Percentiles rank a stretch among this genome's conserved stretches.
Conservation (phyloP, 2,329 filamentous ascomycete genomes). For the Colletotrichum paranaense region DNA sequence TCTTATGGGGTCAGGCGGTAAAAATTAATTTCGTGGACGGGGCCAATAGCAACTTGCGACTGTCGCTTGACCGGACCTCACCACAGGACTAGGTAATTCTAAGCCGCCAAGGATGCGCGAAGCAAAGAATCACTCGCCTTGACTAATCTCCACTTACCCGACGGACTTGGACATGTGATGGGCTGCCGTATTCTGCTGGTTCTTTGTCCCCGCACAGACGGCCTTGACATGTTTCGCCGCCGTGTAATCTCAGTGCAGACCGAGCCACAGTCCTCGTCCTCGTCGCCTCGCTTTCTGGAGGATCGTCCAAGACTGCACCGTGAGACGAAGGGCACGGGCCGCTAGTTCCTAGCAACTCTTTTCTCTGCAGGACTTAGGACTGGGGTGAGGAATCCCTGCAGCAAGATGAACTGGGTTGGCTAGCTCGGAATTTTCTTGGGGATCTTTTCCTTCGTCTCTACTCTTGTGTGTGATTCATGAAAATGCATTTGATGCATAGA, state of each 20-base stretch:
- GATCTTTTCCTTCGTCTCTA: neutral
- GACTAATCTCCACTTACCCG: slow-evolving; percentile 13
- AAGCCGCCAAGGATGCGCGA: neutral
- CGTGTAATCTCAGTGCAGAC: slow-evolving; percentile 24
- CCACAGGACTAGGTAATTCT: neutral
- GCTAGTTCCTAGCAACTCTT: slow-evolving; percentile 1
- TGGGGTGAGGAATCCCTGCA: neutral
- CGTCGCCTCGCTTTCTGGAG: neutral
- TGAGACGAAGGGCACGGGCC: slow-evolving; percentile 13
- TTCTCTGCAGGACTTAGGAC: neutral
- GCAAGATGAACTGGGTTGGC: neutral
- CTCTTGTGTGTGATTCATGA: neutral
- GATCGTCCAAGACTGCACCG: neutral
- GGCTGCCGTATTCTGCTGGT: neutral
- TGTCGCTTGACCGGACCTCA: slow-evolving; percentile 21
- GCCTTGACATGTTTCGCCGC: slow-evolving; percentile 27
- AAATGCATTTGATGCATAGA: slow-evolving; percentile 1
- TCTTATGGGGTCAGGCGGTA: neutral
- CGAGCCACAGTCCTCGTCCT: slow-evolving; percentile 16
- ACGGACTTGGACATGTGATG: slow-evolving; percentile 19
- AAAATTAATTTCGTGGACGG: neutral
- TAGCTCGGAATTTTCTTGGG: neutral
- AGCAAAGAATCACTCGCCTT: slow-evolving; percentile 3
- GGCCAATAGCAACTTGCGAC: neutral
- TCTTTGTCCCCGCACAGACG: slow-evolving; percentile 20